Evolutionary conservation across 768 basidiomycete genomes (phyloP), one percentile per base, ranked within the genome.

Genomic region (Suillus plorans): DNA sequence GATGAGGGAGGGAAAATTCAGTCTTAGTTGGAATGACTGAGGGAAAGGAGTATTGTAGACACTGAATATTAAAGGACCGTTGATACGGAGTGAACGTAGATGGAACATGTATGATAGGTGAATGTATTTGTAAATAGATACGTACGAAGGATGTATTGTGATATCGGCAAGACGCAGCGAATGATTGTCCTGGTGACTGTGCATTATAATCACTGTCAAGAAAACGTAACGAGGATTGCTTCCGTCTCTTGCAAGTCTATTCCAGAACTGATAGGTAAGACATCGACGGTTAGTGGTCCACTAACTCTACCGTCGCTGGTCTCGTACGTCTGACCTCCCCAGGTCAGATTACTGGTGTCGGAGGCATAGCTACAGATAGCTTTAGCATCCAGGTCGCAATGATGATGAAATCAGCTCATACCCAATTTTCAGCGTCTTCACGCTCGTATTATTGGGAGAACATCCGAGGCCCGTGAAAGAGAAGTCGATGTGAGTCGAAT

Each of bases 361-460:
- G 85, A 81, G 2, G 86, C 82, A 63, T 82, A 78, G 13, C 84
- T 86, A 52, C 13, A 16, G 20, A 16, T 3, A 37, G n/a, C 6
- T 37, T 25, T 42, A 59, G 56, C 60, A 52, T 65, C 49, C 36
- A 59, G 36, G n/a, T 25, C 8, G 4, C 36, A n/a, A 44, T 4
- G 60, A 56, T 64, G 44, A 31, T 22, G 16, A 53, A 22, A 52
- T 28, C 47, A 28, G 8, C 37, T 50, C 61, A 16, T 67, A 85
- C 85, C 76, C 74, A 55, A 88, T 83, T 2, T 73, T 67, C 20
- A 88, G 76, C 47, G 82, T 74, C 72, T 87, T 87, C 37, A 87
- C 73, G n/a, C 72, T 69, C 72, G 83, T 79, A 13, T 63, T 69
- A 9, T 64, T 66, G 4, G 50, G 7, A 10, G 50, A 2, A 28